Evolutionary conservation across 2,329 filamentous ascomycete species (phyloP), one percentile per base, ranked within the genome.

Genomic region (Fusarium goolgardi): DNA sequence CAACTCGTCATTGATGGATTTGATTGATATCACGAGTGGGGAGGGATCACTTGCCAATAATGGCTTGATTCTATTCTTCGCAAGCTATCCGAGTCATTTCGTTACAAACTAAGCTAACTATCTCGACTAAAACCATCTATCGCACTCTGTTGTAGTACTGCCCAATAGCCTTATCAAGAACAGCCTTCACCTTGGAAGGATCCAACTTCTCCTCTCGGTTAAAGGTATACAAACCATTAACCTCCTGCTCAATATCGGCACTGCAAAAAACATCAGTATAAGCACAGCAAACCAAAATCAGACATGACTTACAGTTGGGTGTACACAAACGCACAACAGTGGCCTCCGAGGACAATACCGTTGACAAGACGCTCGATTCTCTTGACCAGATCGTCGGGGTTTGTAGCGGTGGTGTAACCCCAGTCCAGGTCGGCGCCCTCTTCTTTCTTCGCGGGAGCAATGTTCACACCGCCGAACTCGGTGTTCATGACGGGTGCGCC

Each of bases 391-490:
- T 91, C 89, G 18, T 84, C 79, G 0, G 87, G 77, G 70, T 90
- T 85, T 0, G 76, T 82, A 0, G 89, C 89, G 0, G 89, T 91
- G 2, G 88, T 91, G 71, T 91, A 91, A 0, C 89, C 89, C 89
- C 89, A 91, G 57, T 88, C 85, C 7, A 83, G 79, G 12, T 82
- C 82, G 0, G 82, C 78, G 0, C 77, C 79, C 6, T 59, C 67
- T 2, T 69, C 65, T 25, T 77, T 77, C 41, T 81, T 80, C 1
- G 81, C 76, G 0, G 83, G 81, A 0, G 86, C 85, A 70, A 91
- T 90, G 71, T 90, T 91, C 41, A 91, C 86, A 5, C 89, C 89
- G 4, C 88, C 89, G 64, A 90, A 91, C 71, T 91, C 89, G 3
- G 86, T 88, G 75, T 88, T 90, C 64, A 91, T 84, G 35, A 91